Conservation (phyloP, 441 rosid genomes). For the Erodium trifolium region DNA sequence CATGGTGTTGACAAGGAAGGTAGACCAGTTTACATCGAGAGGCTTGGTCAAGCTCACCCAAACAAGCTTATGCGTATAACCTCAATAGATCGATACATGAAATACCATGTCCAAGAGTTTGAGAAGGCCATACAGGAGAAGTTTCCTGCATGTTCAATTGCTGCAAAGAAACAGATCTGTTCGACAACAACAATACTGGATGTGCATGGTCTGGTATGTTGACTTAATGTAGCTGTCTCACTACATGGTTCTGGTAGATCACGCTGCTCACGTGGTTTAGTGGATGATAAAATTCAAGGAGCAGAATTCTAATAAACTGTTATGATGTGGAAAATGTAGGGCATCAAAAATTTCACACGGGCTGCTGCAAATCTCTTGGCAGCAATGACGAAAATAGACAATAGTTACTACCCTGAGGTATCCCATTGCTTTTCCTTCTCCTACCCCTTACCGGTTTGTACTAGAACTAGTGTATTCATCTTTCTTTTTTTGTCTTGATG, state of each 20-base stretch:
- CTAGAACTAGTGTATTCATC: constrained; percentile 16
- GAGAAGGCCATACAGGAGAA: constrained; percentile 79
- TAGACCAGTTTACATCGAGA: constrained; percentile 87
- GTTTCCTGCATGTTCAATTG: constrained; percentile 88
- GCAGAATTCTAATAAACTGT: constrained; percentile 22
- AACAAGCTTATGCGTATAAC: constrained; percentile 78
- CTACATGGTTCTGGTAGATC: neutral
- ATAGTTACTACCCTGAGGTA: constrained; percentile 95
- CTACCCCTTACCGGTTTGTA: constrained; percentile 12
- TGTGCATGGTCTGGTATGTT: constrained; percentile 81
- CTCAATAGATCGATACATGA: constrained; percentile 62
- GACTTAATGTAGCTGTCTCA: neutral
- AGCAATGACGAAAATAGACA: constrained; percentile 72
- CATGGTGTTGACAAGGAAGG: constrained; percentile 74
- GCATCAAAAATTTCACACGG: constrained; percentile 77
- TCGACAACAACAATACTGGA: constrained; percentile 84
- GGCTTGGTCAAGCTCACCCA: constrained; percentile 92
- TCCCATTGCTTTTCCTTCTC: constrained; percentile 16
- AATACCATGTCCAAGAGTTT: constrained; percentile 94
- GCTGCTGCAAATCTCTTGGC: constrained; percentile 80
- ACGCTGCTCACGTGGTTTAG: neutral
- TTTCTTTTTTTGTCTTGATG: constrained; percentile 4
- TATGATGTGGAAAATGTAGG: constrained; percentile 39
- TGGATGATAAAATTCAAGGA: neutral
- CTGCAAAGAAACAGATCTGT: constrained; percentile 70